Conservation (phyloP, 2,329 filamentous ascomycete genomes). For the Colletotrichum trifolii region DNA sequence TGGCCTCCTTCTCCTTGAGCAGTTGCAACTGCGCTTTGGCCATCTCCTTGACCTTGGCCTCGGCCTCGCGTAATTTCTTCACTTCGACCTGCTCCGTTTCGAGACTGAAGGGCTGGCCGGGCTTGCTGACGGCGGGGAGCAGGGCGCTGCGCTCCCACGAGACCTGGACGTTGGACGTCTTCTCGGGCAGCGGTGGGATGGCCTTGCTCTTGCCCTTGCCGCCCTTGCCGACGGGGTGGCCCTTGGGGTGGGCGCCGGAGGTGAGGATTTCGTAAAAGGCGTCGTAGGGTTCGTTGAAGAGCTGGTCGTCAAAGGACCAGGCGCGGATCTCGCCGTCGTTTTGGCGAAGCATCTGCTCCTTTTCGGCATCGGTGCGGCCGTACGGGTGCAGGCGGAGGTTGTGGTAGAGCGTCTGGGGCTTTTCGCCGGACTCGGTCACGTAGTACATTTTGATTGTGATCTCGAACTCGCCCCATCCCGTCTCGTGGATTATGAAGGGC, state of each 20-base stretch:
- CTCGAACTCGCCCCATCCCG: conserved; percentile 98
- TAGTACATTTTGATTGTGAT: conserved; percentile 97
- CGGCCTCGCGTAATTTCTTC: conserved; percentile 70
- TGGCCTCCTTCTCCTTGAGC: conserved; percentile 73
- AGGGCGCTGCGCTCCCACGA: conserved; percentile 76
- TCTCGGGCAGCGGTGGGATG: conserved; percentile 42
- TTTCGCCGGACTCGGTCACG: conserved; percentile 86
- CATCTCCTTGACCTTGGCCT: conserved; percentile 72
- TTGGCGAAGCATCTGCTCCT: conserved; percentile 63
- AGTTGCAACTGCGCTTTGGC: conserved; percentile 67
- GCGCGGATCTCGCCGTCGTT: conserved; percentile 75
- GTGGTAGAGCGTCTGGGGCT: conserved; percentile 95
- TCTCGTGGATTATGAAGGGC: conserved; percentile 87
- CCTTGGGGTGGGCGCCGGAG: conserved; percentile 69
- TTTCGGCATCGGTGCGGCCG: conserved; percentile 81
- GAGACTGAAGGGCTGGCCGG: conserved; percentile 78
- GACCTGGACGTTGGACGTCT: conserved; percentile 44
- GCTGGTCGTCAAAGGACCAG: conserved; percentile 91
- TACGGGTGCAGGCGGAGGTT: conserved; percentile 92
- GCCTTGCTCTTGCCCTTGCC: conserved; percentile 68
- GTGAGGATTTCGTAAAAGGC: conserved; percentile 91
- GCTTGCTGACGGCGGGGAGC: conserved; percentile 75
- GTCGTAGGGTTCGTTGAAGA: conserved; percentile 97
- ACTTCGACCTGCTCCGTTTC: conserved; percentile 75
- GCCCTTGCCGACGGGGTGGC: conserved; percentile 53